These are phyloP conservation scores for Lablab purpureus DNA, from an alignment of 306 rosid species.

Conservation along the genomic window DNA sequence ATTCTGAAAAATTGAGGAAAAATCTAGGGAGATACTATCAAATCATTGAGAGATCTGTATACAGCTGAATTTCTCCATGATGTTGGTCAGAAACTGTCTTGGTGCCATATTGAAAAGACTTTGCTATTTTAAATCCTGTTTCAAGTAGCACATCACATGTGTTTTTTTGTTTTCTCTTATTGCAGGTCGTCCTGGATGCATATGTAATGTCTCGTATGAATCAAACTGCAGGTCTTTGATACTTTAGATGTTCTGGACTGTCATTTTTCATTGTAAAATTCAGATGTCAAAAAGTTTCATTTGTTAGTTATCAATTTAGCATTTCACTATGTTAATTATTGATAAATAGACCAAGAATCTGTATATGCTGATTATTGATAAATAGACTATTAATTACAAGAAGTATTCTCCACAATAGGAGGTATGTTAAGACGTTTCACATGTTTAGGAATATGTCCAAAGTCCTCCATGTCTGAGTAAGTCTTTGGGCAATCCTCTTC, in stretches of 20 bases:
- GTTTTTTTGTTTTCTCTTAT: slow-evolving; percentile 33
- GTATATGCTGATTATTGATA: neutral
- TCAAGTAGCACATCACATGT: slow-evolving; percentile 32
- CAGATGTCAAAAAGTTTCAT: slow-evolving; percentile 8
- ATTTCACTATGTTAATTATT: slow-evolving; percentile 17
- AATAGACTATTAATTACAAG: neutral
- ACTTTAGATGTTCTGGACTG: slow-evolving; percentile 36
- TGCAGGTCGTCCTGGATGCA: slow-evolving; percentile 85
- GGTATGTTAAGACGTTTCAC: neutral
- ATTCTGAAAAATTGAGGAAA: slow-evolving; percentile 13
- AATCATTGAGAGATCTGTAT: slow-evolving; percentile 25
- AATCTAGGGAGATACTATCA: neutral
- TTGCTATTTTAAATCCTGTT: slow-evolving; percentile 23
- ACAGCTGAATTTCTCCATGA: slow-evolving; percentile 25
- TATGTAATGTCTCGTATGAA: slow-evolving; percentile 79
- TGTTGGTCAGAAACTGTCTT: slow-evolving; percentile 15
- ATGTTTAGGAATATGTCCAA: neutral
- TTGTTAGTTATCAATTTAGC: slow-evolving; percentile 34
- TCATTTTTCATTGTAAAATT: slow-evolving; percentile 16
- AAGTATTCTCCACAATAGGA: neutral
- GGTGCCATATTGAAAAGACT: slow-evolving; percentile 30
- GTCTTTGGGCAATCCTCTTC: neutral
- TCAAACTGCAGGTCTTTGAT: slow-evolving; percentile 83
- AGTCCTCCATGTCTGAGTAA: neutral
- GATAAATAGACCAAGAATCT: neutral